phyloP scores from a whole-genome alignment of 2,329 filamentous ascomycete species.

The Xylaria arbuscula region DNA sequence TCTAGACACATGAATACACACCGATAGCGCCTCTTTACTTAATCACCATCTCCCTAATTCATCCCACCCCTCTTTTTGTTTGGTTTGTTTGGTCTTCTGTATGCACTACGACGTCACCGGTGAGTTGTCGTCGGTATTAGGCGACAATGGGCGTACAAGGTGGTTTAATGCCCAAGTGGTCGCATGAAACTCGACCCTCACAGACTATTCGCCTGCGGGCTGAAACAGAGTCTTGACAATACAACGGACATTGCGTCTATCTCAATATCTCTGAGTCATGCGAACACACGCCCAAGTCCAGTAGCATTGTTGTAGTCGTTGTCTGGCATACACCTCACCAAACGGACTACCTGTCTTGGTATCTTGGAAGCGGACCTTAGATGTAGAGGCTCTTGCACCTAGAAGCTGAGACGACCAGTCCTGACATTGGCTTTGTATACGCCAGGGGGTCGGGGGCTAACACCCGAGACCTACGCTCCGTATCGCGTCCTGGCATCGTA shows the following conservation, averaged over 20 bases:
- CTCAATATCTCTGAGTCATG: conserved; percentile 40
- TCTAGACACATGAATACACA: conserved; percentile 3
- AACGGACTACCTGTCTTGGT: neutral
- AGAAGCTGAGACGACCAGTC: conserved; percentile 13
- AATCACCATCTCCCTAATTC: neutral
- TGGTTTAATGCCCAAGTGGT: conserved; percentile 39
- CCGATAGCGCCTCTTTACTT: conserved; percentile 14
- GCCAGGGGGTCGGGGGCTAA: conserved; percentile 22
- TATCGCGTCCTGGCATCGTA: conserved; percentile 21
- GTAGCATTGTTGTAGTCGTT: conserved; percentile 5
- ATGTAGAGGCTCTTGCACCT: conserved; percentile 15
- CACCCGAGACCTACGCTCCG: conserved; percentile 32
- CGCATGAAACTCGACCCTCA: conserved; percentile 47
- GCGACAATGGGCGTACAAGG: conserved; percentile 31
- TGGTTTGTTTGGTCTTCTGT: no score
- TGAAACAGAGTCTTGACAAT: conserved; percentile 47
- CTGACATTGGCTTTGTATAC: conserved; percentile 17
- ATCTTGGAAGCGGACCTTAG: conserved; percentile 14
- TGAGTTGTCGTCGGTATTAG: conserved; percentile 36
- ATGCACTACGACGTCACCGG: conserved; percentile 36
- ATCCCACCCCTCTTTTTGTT: conserved; percentile 6
- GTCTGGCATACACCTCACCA: neutral
- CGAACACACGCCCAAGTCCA: conserved; percentile 13
- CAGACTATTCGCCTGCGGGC: conserved; percentile 43
- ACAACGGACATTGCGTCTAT: conserved; percentile 37